Percentiles rank a stretch among this genome's conserved stretches.
Conservation (phyloP, 345 rosid species). For the Sisymbrium irio region DNA sequence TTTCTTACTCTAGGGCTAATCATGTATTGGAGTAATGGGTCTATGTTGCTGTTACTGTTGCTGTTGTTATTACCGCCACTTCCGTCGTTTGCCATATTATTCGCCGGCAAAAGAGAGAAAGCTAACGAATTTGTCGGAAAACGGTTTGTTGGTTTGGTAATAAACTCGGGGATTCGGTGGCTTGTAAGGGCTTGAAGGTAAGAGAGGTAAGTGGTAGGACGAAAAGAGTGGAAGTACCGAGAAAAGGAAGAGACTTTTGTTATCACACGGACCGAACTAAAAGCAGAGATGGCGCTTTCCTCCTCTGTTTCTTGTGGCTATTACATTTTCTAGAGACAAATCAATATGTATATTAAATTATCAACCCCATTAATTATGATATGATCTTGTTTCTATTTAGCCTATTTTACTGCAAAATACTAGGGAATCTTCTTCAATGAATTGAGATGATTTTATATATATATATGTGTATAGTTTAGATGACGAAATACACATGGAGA, state of each 20-base stretch:
- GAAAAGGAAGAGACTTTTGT: slow-evolving; percentile 19
- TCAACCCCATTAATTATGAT: neutral
- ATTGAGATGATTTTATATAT: neutral
- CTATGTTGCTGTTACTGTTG: slow-evolving; percentile 46
- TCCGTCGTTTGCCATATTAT: slow-evolving; percentile 7
- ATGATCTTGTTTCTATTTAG: neutral
- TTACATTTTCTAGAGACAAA: slow-evolving; percentile 11
- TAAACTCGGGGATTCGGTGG: neutral
- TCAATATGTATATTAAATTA: neutral
- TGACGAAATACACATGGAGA: slow-evolving; percentile 7
- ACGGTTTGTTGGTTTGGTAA: neutral
- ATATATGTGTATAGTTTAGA: no score
- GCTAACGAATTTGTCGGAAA: neutral
- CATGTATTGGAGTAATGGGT: slow-evolving; percentile 49
- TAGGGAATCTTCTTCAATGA: neutral
- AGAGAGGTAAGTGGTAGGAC: slow-evolving; percentile 13
- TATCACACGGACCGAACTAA: neutral
- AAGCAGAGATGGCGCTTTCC: slow-evolving; percentile 33
- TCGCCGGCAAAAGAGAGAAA: slow-evolving; percentile 18
- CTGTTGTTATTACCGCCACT: neutral
- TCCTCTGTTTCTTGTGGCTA: slow-evolving; percentile 19
- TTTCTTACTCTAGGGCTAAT: slow-evolving; percentile 43
- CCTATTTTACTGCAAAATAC: neutral
- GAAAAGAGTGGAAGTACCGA: slow-evolving; percentile 7
- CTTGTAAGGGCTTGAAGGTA: neutral